These are phyloP conservation scores for Blepharisma undulans DNA, from an alignment of 169 alveolate genomes.

Conservation along the genomic window DNA sequence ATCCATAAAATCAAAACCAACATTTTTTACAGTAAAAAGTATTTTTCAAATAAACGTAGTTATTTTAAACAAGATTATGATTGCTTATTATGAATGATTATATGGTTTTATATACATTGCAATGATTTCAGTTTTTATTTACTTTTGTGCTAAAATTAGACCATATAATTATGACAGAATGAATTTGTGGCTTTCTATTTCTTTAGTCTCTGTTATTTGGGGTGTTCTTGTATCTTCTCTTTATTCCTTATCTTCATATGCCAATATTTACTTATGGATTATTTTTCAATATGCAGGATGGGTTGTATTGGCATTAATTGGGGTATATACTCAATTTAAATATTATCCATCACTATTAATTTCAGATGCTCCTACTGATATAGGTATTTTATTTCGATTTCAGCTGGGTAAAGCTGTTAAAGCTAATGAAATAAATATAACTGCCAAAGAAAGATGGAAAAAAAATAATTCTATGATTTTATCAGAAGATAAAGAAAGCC, in stretches of 20 bases:
- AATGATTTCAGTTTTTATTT: neutral
- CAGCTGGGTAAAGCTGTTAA: neutral
- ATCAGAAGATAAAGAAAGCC: too few species aligned
- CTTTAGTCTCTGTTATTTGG: neutral
- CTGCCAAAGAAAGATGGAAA: too few species aligned
- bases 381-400: slow-evolving; percentile 4
- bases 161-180: neutral
- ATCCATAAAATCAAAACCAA: neutral
- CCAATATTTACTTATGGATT: neutral
- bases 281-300: neutral
- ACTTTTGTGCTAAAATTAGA: neutral
- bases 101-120: neutral
- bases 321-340: neutral
- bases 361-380: neutral
- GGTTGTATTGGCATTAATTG: neutral
- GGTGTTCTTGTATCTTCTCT: neutral
- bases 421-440: neutral
- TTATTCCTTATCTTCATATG: neutral
- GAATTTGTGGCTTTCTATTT: neutral
- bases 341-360: neutral
- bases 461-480: too few species aligned
- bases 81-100: neutral
- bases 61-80: neutral
- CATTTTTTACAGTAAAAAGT: neutral
- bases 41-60: neutral